These are phyloP conservation scores for Rutstroemia sp. DNA, from an alignment of 2,329 filamentous ascomycete species.

Conservation along the genomic window DNA sequence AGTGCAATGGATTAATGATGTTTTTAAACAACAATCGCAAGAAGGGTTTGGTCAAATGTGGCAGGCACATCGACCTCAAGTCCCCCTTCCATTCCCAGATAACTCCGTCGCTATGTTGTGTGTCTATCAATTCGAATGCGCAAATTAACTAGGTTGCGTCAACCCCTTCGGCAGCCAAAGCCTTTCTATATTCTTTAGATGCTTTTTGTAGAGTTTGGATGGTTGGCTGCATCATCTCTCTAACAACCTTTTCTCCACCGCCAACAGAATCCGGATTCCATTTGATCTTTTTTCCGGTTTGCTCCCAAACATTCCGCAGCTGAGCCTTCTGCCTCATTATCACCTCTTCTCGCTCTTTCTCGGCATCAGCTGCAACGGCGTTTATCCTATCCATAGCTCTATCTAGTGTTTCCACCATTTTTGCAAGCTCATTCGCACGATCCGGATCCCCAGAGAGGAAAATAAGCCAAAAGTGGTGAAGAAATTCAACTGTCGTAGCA, in stretches of 20 bases:
- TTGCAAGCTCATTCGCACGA: conserved; percentile 71
- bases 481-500: conserved; percentile 87
- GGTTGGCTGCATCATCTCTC: conserved; percentile 69
- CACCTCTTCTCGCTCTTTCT: conserved; percentile 60
- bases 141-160: conserved; percentile 16
- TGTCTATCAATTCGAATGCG: not conserved
- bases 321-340: conserved; percentile 62
- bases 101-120: conserved; percentile 26
- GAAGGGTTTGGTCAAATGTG: too few species aligned
- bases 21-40: too few species aligned
- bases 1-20: not conserved
- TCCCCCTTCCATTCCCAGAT: conserved; percentile 7
- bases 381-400: conserved; percentile 73
- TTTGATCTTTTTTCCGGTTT: conserved; percentile 65
- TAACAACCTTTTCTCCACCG: conserved; percentile 70
- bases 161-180: conserved; percentile 53
- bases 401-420: conserved; percentile 73
- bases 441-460: conserved; percentile 84
- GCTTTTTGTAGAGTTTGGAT: conserved; percentile 64
- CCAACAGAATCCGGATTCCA: conserved; percentile 61
- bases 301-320: conserved; percentile 61
- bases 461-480: conserved; percentile 94
- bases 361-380: conserved; percentile 72
- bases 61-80: too few species aligned
- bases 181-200: conserved; percentile 61